phyloP scores from a whole-genome alignment of 2,329 filamentous ascomycete species.

The Lecanicillium sp. region DNA sequence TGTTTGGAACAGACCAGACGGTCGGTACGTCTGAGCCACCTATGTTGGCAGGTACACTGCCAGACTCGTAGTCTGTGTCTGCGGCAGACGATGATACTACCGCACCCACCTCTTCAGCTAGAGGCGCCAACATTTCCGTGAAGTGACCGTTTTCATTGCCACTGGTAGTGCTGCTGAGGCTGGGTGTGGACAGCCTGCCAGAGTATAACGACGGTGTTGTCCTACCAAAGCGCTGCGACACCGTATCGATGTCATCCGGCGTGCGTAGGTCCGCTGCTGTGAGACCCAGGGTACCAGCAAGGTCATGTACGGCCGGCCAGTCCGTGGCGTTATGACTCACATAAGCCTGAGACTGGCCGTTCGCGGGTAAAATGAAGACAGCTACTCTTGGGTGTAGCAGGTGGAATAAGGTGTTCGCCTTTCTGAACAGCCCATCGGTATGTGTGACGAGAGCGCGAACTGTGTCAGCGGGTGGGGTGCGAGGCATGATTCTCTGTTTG shows the following conservation, averaged over 20 bases:
- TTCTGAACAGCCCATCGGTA: neutral
- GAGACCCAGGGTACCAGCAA: neutral
- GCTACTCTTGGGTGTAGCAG: neutral
- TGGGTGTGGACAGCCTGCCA: neutral
- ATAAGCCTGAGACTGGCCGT: neutral
- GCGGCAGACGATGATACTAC: no score
- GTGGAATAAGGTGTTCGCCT: conserved; percentile 2
- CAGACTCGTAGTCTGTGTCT: no score
- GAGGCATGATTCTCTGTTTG: no score
- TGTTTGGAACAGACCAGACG: no score
- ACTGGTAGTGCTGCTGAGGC: neutral
- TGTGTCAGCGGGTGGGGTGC: no score
- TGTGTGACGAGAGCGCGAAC: neutral
- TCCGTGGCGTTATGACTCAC: neutral
- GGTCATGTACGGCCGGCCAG: neutral
- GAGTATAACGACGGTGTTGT: neutral
- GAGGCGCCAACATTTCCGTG: no score
- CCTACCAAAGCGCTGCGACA: conserved; percentile 1
- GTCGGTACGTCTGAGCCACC: no score
- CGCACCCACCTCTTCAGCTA: no score
- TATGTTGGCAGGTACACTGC: no score
- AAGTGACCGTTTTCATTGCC: neutral
- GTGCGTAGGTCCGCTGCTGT: neutral
- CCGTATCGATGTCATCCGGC: conserved; percentile 2
- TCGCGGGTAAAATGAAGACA: neutral